Evolutionary conservation across 1,284 basidiomycete genomes (phyloP).

Genomic region (Fomitopsis palustris): DNA sequence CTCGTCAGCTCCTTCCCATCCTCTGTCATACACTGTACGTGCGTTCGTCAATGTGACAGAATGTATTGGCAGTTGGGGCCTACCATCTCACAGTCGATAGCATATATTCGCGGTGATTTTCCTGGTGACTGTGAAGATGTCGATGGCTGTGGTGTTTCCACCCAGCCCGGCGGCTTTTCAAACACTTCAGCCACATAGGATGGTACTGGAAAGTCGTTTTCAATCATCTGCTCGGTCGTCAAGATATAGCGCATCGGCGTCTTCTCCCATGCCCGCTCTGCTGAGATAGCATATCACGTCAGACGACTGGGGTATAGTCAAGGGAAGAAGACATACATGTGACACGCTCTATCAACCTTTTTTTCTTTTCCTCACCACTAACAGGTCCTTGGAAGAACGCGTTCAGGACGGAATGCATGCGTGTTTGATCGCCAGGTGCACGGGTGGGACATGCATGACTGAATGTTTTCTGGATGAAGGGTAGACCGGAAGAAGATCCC

Average conservation of each 20-base stretch:
- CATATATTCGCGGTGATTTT: constrained; percentile 44
- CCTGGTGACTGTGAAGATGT: constrained; percentile 21
- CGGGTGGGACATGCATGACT: constrained; percentile 88
- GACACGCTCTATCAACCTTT: constrained; percentile 50
- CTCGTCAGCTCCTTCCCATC: constrained; percentile 86
- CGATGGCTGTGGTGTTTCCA: constrained; percentile 64
- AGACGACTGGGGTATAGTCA: no score
- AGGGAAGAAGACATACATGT: constrained; percentile 42
- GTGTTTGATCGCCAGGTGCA: constrained; percentile 81
- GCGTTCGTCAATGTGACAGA: not conserved
- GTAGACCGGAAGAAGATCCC: constrained; percentile 42
- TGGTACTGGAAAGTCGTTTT: constrained; percentile 86
- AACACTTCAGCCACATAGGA: constrained; percentile 73
- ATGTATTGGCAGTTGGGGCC: constrained; percentile 15
- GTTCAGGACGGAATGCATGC: constrained; percentile 83
- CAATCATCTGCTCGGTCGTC: constrained; percentile 80
- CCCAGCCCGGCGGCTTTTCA: constrained; percentile 58
- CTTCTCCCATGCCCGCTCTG: constrained; percentile 54
- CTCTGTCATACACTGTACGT: constrained; percentile 72
- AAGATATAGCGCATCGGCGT: constrained; percentile 73
- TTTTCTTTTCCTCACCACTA: constrained; percentile 74
- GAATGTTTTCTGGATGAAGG: constrained; percentile 80
- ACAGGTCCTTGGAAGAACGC: constrained; percentile 80
- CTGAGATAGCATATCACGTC: constrained; percentile 29
- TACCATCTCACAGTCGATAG: constrained; percentile 95